phyloP scores from a whole-genome alignment of 1,284 basidiomycete species.

The Lentinula novae-zelandiae region DNA sequence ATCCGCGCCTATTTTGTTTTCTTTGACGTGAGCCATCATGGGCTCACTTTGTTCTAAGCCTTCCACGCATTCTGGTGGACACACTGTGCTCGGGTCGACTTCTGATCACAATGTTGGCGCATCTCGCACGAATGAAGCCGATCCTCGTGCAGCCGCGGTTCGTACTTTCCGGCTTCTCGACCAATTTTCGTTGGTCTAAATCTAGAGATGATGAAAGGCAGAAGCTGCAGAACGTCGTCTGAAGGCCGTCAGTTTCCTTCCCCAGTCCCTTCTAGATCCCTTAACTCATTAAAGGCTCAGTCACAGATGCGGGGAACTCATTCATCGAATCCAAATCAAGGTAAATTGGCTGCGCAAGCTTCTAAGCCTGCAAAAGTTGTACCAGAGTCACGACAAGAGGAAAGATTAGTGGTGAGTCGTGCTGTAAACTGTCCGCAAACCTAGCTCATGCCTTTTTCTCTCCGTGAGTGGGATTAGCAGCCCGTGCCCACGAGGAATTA shows the following conservation, averaged over 20 bases:
- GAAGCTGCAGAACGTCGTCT: conserved; percentile 66
- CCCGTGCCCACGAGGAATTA: background rate
- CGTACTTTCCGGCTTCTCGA: background rate
- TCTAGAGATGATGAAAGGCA: conserved; percentile 20
- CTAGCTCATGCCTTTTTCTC: background rate
- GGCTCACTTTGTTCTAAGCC: conserved; percentile 59
- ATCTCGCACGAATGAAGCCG: conserved; percentile 24
- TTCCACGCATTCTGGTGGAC: conserved; percentile 45
- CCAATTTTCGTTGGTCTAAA: background rate
- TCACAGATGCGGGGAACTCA: conserved; percentile 55
- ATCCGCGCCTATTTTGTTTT: background rate
- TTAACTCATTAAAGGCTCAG: conserved; percentile 28
- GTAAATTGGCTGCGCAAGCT: conserved; percentile 55
- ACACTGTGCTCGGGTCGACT: conserved; percentile 46
- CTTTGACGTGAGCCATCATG: conserved; percentile 36
- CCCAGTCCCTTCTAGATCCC: conserved; percentile 15
- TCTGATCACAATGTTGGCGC: conserved; percentile 19
- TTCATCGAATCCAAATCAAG: conserved; percentile 61
- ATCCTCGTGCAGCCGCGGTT: conserved; percentile 58
- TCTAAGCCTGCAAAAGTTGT: conserved; percentile 44
- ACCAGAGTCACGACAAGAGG: conserved; percentile 49
- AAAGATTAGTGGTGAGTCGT: conserved; percentile 53
- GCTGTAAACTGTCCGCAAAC: background rate
- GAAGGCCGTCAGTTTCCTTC: conserved; percentile 47
- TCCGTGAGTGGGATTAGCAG: conserved; percentile 7